Evolutionary conservation across 2,329 filamentous ascomycete species (phyloP).

Genomic region (Colletotrichum phormii): DNA sequence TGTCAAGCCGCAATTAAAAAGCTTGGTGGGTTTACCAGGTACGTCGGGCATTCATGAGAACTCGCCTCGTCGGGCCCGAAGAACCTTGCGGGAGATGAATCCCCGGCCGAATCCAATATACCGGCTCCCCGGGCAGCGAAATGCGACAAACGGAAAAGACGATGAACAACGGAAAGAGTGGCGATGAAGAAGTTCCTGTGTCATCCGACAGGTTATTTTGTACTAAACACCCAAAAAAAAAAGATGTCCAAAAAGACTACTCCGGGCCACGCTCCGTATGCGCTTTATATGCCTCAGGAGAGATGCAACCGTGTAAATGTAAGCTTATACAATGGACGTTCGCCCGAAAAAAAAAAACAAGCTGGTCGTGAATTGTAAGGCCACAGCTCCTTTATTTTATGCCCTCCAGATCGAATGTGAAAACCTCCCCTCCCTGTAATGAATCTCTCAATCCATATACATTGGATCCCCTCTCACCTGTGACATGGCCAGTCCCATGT

Average conservation of each 20-base stretch:
- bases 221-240: constrained; percentile 21
- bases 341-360: constrained; percentile 18
- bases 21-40: constrained; percentile 14
- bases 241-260: neutral
- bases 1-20: constrained; percentile 24
- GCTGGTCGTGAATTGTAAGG: constrained; percentile 3
- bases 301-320: constrained; percentile 18
- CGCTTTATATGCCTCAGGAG: constrained; percentile 19
- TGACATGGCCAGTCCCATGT: constrained; percentile 59
- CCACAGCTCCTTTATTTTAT: constrained; percentile 5
- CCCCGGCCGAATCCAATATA: neutral
- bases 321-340: constrained; percentile 30
- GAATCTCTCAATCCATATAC: constrained; percentile 59
- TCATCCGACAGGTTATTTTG: constrained; percentile 18
- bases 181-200: constrained; percentile 1
- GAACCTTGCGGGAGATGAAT: neutral
- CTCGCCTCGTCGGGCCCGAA: constrained; percentile 1
- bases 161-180: neutral
- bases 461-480: constrained; percentile 60
- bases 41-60: neutral
- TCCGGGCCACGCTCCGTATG: constrained; percentile 10
- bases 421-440: neutral
- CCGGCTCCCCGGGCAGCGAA: too few relatives aligned
- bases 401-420: constrained; percentile 5
- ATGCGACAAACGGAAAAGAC: neutral